Evolutionary conservation across 1,284 basidiomycete species (phyloP).

Genomic region (Ceratobasidium sp.): DNA sequence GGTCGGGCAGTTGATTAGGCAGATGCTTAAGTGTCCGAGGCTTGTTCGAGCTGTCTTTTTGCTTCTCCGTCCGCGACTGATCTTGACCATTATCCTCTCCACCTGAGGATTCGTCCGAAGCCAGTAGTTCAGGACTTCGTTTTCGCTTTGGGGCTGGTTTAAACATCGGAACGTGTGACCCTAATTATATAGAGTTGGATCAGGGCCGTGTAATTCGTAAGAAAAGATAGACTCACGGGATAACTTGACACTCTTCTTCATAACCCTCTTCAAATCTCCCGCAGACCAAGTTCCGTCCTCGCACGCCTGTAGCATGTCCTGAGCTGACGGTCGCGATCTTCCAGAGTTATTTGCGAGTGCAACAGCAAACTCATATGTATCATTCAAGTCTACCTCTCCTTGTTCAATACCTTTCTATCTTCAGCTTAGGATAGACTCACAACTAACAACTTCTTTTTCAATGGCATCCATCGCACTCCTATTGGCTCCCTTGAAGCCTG

Average conservation of each 20-base stretch:
- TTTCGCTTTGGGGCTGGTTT: constrained; percentile 22
- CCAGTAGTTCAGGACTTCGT: constrained; percentile 26
- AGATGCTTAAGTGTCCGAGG: constrained; percentile 70
- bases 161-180: constrained; percentile 34
- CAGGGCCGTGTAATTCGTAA: background rate
- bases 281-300: constrained; percentile 33
- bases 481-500: constrained; percentile 35
- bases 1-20: constrained; percentile 66
- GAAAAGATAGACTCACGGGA: constrained; percentile 30
- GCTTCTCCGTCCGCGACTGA: constrained; percentile 8
- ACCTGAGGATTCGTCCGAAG: constrained; percentile 28
- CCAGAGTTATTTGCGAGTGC: constrained; percentile 32
- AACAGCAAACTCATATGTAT: constrained; percentile 31
- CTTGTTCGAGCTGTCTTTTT: constrained; percentile 52
- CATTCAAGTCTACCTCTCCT: constrained; percentile 44
- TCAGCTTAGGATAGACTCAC: too few relatives aligned
- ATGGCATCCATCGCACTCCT: constrained; percentile 43
- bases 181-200: constrained; percentile 1
- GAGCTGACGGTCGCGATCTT: constrained; percentile 22
- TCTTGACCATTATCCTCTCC: constrained; percentile 29
- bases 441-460: constrained; percentile 47
- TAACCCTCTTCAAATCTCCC: constrained; percentile 15
- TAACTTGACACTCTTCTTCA: constrained; percentile 33
- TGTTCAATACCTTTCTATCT: constrained; percentile 44
- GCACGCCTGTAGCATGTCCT: constrained; percentile 41